Evolutionary conservation across 2,329 filamentous ascomycete genomes (phyloP).

Genomic region (Colletotrichum chrysophilum): DNA sequence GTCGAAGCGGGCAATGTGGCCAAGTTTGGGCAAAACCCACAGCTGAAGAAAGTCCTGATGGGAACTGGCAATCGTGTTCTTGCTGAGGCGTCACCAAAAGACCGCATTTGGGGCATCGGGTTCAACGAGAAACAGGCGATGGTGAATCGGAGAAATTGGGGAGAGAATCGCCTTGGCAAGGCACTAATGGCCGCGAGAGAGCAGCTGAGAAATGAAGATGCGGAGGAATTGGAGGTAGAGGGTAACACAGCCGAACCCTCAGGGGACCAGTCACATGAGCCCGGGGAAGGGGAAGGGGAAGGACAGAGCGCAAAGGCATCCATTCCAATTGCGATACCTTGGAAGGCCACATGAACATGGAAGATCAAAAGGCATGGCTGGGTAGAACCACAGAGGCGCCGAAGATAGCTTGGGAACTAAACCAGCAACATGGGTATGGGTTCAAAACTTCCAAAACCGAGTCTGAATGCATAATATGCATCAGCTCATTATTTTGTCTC

Average conservation of each 20-base stretch:
- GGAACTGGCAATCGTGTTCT: constrained; percentile 34
- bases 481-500: neutral
- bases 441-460: neutral
- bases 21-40: constrained; percentile 37
- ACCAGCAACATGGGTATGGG: neutral
- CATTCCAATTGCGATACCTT: neutral
- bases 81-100: constrained; percentile 32
- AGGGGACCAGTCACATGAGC: neutral
- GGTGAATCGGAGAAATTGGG: constrained; percentile 30
- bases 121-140: constrained; percentile 34
- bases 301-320: neutral
- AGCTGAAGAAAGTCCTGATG: constrained; percentile 31
- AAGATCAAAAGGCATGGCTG: neutral
- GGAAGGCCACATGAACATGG: neutral
- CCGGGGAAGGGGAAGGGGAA: neutral
- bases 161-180: constrained; percentile 34
- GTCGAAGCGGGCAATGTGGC: constrained; percentile 35
- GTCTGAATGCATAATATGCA: too few species aligned
- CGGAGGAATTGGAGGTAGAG: neutral
- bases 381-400: rapidly evolving
- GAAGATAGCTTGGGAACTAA: neutral
- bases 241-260: neutral
- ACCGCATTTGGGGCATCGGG: constrained; percentile 39
- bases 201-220: constrained; percentile 9
- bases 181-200: constrained; percentile 32